phyloP scores from a whole-genome alignment of 495 filamentous ascomycete genomes.

The Choiromyces venosus region DNA sequence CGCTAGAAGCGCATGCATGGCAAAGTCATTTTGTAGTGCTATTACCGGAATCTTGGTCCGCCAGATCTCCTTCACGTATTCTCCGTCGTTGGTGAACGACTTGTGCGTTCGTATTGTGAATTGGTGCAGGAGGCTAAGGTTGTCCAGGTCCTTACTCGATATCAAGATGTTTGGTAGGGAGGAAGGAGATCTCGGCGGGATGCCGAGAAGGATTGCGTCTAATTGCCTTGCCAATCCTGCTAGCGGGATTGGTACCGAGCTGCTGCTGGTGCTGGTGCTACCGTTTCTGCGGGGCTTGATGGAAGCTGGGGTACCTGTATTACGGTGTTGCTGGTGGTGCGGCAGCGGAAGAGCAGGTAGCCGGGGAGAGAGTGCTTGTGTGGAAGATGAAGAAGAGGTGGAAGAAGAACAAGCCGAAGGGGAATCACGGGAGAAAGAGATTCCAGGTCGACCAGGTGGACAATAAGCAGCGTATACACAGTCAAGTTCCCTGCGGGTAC shows the following conservation, averaged over 20 bases:
- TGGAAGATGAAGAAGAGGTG: neutral
- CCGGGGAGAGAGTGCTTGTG: neutral
- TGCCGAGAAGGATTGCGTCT: neutral
- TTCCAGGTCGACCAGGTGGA: neutral
- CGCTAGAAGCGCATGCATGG: neutral
- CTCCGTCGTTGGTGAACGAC: neutral
- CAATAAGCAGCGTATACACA: neutral
- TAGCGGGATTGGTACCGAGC: neutral
- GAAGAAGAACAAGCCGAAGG: neutral
- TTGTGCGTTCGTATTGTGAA: neutral
- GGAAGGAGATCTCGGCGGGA: neutral
- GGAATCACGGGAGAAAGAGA: neutral
- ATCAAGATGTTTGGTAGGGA: neutral
- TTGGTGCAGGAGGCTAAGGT: neutral
- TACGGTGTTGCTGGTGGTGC: too few species aligned
- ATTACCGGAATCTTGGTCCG: neutral
- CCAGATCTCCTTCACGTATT: neutral
- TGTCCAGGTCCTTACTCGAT: neutral
- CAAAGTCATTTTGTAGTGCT: neutral
- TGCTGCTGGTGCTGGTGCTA: neutral
- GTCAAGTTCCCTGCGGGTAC: neutral
- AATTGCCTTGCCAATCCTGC: neutral
- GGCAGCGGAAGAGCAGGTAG: neutral
- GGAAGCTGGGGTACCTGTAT: neutral
- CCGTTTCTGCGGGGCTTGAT: neutral